These are phyloP conservation scores for Adansonia gregorii DNA, from an alignment of 441 rosid species.

Conservation along the genomic window DNA sequence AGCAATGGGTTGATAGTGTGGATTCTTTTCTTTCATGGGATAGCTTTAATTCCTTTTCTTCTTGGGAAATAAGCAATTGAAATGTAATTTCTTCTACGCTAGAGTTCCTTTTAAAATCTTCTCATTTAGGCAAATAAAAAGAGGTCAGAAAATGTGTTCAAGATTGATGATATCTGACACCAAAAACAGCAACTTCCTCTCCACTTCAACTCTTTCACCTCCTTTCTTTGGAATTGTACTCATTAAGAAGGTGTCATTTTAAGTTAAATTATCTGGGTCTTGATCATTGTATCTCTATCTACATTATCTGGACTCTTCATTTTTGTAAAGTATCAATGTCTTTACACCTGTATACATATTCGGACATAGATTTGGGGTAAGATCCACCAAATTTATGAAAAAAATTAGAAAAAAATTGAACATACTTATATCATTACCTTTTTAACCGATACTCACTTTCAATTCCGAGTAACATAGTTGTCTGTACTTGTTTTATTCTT, in stretches of 20 bases:
- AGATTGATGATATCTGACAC: neutral
- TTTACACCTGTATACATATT: no score
- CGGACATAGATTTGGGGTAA: no score
- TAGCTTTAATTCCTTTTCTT: slow-evolving; percentile 42
- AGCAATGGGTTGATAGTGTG: slow-evolving; percentile 55
- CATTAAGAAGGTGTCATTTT: neutral
- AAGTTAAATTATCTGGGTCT: neutral
- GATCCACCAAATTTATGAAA: no score
- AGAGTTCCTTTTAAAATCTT: neutral
- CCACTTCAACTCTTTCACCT: neutral
- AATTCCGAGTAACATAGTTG: no score
- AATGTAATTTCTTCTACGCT: slow-evolving; percentile 9
- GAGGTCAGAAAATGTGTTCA: neutral
- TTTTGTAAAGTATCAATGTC: no score
- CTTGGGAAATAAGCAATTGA: no score
- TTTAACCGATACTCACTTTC: no score
- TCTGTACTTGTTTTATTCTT: neutral
- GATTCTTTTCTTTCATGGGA: slow-evolving; percentile 66
- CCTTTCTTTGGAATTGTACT: neutral
- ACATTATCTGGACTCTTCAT: no score
- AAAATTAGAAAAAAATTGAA: no score
- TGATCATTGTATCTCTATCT: slow-evolving; percentile 9
- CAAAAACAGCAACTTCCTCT: neutral
- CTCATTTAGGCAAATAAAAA: neutral
- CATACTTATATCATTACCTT: no score